Conservation (phyloP, 352 stramenopile genomes). For the Blastocystis sp. region DNA sequence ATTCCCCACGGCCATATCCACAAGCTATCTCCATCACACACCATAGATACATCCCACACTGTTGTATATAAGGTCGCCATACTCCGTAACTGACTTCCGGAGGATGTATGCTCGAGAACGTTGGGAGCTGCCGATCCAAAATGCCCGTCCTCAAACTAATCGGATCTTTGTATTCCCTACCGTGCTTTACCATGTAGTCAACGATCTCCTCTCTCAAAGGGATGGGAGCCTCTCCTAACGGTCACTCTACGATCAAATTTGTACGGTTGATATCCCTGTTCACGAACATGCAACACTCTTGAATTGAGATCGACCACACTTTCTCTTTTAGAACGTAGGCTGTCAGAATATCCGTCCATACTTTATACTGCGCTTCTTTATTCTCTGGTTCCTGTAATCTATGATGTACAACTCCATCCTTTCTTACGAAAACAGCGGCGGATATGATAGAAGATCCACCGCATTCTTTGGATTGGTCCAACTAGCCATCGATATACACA, state of each 20-base stretch:
- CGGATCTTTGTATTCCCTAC: not conserved
- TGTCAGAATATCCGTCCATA: slow-evolving; percentile 25
- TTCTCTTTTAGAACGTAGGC: not conserved
- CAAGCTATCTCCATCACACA: not conserved
- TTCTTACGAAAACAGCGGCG: slow-evolving; percentile 35
- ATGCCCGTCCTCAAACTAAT: not conserved
- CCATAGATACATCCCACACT: not conserved
- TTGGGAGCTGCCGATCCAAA: slow-evolving; percentile 48
- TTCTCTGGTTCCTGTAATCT: slow-evolving; percentile 25
- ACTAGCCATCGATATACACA: not conserved
- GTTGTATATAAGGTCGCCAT: not conserved
- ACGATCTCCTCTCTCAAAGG: slow-evolving; percentile 4
- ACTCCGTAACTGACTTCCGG: not conserved
- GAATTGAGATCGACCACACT: slow-evolving; percentile 38
- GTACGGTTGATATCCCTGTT: not conserved
- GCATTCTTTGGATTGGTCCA: slow-evolving; percentile 17
- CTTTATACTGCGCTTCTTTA: slow-evolving; percentile 12
- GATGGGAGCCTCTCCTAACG: slow-evolving; percentile 36
- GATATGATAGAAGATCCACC: not conserved
- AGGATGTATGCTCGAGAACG: slow-evolving; percentile 35
- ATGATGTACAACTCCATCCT: not conserved
- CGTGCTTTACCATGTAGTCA: slow-evolving; percentile 2
- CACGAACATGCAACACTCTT: slow-evolving; percentile 15
- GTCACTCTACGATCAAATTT: not conserved
- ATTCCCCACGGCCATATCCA: not conserved